These are phyloP conservation scores for Citrullus mucosospermus DNA, from an alignment of 306 rosid species.

Conservation along the genomic window DNA sequence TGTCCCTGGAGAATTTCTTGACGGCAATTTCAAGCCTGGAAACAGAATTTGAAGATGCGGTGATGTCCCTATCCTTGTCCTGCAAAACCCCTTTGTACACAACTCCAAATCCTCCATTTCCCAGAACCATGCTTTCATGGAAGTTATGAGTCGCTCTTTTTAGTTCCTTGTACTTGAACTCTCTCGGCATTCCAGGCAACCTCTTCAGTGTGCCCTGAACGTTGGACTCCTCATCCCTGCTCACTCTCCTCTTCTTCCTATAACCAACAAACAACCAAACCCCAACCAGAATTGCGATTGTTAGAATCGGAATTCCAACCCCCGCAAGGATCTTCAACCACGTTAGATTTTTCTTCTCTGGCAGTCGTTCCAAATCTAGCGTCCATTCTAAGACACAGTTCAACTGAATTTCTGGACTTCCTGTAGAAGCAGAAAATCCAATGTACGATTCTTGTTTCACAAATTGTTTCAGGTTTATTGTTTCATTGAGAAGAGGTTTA, in stretches of 20 bases:
- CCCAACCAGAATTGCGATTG: slow-evolving; percentile 2
- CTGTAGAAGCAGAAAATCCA: slow-evolving; percentile 39
- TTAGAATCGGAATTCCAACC: slow-evolving; percentile 16
- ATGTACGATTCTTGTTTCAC: slow-evolving; percentile 22
- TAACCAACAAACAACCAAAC: slow-evolving; percentile 8
- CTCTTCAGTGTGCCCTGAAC: slow-evolving; percentile 20
- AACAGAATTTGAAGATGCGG: background rate
- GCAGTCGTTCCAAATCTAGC: slow-evolving; percentile 14
- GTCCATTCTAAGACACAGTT: slow-evolving; percentile 33
- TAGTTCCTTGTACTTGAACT: slow-evolving; percentile 31
- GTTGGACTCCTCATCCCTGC: slow-evolving; percentile 15
- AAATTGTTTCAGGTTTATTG: slow-evolving; percentile 12
- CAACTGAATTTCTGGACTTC: slow-evolving; percentile 15
- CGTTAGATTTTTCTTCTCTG: background rate
- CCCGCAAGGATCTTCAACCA: slow-evolving; percentile 21
- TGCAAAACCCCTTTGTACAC: slow-evolving; percentile 37
- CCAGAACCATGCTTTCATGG: slow-evolving; percentile 28
- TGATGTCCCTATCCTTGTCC: background rate
- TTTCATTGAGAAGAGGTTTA: slow-evolving; percentile 18
- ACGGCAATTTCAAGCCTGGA: slow-evolving; percentile 23
- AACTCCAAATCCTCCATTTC: slow-evolving; percentile 38
- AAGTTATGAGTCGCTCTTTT: slow-evolving; percentile 32
- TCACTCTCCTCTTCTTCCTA: slow-evolving; percentile 14
- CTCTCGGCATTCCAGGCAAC: slow-evolving; percentile 40
- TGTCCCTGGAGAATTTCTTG: slow-evolving; percentile 34